A percentile compares a stretch with the other conserved stretches of the same genome.
Conservation (phyloP, 495 filamentous ascomycete species). For the Xylaria intraflava region DNA sequence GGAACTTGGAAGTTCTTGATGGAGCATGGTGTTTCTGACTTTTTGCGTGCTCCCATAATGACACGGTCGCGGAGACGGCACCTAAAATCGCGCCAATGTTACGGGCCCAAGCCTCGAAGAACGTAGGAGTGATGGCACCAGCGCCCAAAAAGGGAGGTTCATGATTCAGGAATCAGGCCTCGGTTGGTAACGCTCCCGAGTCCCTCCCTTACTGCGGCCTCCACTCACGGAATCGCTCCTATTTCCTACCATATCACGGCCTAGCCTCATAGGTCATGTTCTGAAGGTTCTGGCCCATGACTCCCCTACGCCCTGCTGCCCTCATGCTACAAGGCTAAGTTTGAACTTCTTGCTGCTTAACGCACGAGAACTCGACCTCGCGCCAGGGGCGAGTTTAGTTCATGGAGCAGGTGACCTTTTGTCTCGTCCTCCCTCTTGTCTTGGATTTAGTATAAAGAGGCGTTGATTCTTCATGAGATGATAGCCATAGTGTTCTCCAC, state of each 20-base stretch:
- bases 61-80: not conserved
- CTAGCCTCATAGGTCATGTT: too few species aligned
- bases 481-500: not conserved
- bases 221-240: too few species aligned
- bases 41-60: not conserved
- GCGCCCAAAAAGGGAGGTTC: too few species aligned
- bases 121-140: too few species aligned
- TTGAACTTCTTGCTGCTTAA: too few species aligned
- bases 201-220: too few species aligned
- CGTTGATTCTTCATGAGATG: not conserved
- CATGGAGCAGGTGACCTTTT: not conserved
- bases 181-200: too few species aligned
- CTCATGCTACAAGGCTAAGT: too few species aligned
- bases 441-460: slow-evolving; percentile 6
- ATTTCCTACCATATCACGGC: too few species aligned
- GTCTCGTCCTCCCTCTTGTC: not conserved
- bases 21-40: not conserved
- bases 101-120: not conserved
- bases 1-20: not conserved
- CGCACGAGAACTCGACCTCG: slow-evolving; percentile 1
- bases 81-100: not conserved
- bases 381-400: not conserved
- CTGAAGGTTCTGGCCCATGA: too few species aligned
- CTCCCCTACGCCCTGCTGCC: too few species aligned
- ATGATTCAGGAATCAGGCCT: too few species aligned